Base-by-base conservation (phyloP, 768 basidiomycete genomes). In the Leccinum uliginosum region DNA sequence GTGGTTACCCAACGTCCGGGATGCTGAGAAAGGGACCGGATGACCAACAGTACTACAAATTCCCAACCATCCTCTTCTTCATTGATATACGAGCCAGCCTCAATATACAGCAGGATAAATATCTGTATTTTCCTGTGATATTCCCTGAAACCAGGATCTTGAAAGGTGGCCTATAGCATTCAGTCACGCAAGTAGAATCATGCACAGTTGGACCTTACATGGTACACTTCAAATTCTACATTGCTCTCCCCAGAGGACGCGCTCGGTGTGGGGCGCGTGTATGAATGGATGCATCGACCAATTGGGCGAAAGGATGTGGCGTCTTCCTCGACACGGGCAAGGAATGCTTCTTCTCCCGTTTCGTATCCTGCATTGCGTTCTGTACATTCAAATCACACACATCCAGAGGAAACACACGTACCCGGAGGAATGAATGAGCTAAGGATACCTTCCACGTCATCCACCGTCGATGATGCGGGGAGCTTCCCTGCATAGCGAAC, bases 21-120 rank as follows among this genome's bases (percentile, higher is more conserved):
- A 43, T 1, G 1, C 15, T 15, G 46, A 51, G 3, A 21, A 49
- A 51, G 29, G n/a, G 32, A 44, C 23, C 3, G 23, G 14, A 17
- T 24, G 12, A 80, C 92, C 56, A 65, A 97, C 89, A 97, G 73
- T 1, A 93, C 77, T 43, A 85, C 82, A 70, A 98, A 98, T 69
- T 98, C 93, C 96, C 96, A 98, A 2, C 80, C 78, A 21, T 93
- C 89, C 68, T 98, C 96, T 6, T 91, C 91, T 62, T 98, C 96
- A 65, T 87, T 83, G 62, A 99, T 91, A 71, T 93, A 98, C 12
- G 91, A 93, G 3, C 95, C 97, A 11, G 83, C 97, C 68, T 99
- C 97, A 64, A 99, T 93, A 73, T 92, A 98, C 6, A 99, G 77
- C 54, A 96, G 70, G 61, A 98, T 92, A 70, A 97, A 98, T 50